Base-by-base conservation (phyloP, 1,139 yeast species). In the Blastobotrys serpentis region DNA sequence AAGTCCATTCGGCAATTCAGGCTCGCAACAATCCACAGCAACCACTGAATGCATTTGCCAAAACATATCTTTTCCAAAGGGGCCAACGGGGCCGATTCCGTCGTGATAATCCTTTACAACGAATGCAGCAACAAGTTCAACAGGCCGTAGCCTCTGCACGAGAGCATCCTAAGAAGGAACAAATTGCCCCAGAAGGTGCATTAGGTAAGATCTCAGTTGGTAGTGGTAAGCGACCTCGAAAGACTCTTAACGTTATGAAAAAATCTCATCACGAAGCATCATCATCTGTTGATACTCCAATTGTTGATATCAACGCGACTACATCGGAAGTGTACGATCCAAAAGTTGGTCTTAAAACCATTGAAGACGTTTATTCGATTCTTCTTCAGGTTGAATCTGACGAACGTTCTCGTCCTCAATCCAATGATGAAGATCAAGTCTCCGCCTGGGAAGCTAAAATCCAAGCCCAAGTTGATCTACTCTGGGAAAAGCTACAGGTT, bases 101-200 rank as follows among this genome's bases (percentile, higher is more conserved):
- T 71, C 77, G 96, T 64, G 64, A 64, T 43, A 85, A 90, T 58
- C 97, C 97, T 0, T 76, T 90, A 61, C 96, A 87, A 71, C 83
- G 96, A 75, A 90, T 92, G 97, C 98, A 92, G 72, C 96, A 90
- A 64, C 98, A 92, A 71, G 97, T 94, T 50, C 95, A 90, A 65
- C 86, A 86, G 64, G 98, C 98, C 6, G 97, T 92, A 18, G 86
- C 95, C 43, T 94, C 88, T 46, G 97, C 97, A 33, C 86, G 88
- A 64, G 96, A 88, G 62, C 81, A 87, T 64, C 92, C 95, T 56
- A 86, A 83, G 72, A 76, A 78, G 61, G 81, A 80, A 26, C 85
- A 79, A 57, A 75, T 79, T 55, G 82, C 84, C 45, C 82, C 84
- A 59, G 96, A 86, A 63, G 97, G 97, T 58, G 94, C 96, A 0